These are phyloP conservation scores for Phaeomoniella chlamydospora DNA, from an alignment of 2,329 filamentous ascomycete species.

Conservation along the genomic window DNA sequence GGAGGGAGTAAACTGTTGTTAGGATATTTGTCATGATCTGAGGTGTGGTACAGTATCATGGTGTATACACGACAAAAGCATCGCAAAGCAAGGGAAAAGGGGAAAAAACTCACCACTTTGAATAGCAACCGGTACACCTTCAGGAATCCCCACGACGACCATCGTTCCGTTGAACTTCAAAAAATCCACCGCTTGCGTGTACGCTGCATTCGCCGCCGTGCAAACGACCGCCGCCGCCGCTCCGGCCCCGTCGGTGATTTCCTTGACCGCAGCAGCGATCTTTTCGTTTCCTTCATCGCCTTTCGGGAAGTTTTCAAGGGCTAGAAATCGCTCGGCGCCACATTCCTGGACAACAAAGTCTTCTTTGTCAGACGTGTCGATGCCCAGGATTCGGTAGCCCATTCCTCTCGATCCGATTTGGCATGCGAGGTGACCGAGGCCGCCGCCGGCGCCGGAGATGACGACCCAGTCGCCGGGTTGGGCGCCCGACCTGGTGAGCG, in stretches of 20 bases:
- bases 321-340: conserved; percentile 54
- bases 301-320: conserved; percentile 36
- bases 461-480: conserved; percentile 46
- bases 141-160: conserved; percentile 38
- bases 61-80: too few relatives aligned
- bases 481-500: conserved; percentile 46
- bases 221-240: conserved; percentile 47
- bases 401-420: conserved; percentile 47
- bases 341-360: conserved; percentile 39
- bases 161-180: conserved; percentile 34
- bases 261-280: conserved; percentile 40
- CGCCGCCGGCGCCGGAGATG: conserved; percentile 46
- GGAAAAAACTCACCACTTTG: too few relatives aligned
- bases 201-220: conserved; percentile 34
- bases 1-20: too few relatives aligned
- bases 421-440: conserved; percentile 49
- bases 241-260: conserved; percentile 39
- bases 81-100: too few relatives aligned
- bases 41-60: too few relatives aligned
- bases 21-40: too few relatives aligned
- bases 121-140: conserved; percentile 29
- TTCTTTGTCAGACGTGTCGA: conserved; percentile 50
- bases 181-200: conserved; percentile 32
- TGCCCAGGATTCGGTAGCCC: conserved; percentile 49
- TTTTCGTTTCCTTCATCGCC: conserved; percentile 30